Base-by-base conservation (phyloP, 176 grass and related monocot genomes). In the Eleusine indica region DNA sequence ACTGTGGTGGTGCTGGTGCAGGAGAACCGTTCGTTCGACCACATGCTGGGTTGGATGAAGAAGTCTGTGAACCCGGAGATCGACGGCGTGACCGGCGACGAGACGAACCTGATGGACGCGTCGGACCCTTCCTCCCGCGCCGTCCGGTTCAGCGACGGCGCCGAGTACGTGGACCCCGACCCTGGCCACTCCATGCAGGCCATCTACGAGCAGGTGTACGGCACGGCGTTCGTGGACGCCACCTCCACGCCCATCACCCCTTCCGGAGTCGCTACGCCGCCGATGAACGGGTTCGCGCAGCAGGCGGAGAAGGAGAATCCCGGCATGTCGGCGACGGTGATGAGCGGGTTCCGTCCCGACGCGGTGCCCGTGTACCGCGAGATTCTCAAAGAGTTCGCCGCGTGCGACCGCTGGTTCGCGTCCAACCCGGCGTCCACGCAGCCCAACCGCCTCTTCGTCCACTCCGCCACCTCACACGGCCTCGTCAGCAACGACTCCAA, bases 131-230 rank as follows among this genome's bases (percentile, higher is more conserved):
- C 60, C 9, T 90, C 89, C 16, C 39, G 47, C 9, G 22, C 56
- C 67, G 3, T 94, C 62, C n/a, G 74, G 22, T 97, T 97, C 84
- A 58, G 80, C 43, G 42, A 82, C 79, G 11, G 42, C 19, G 63
- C 94, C 21, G 74, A 88, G 80, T 97, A 97, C 82, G 94, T 97
- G 41, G 94, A 94, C 88, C 92, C 90, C 9, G 94, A 97, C 82
- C 94, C 89, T 8, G 94, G 94, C 41, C 94, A 97, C 85, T 97
- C 94, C 42, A 87, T 87, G 49, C 92, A 97, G 72, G 94, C 92
- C 71, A 97, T 94, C 77, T 97, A 97, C 67, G 90, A 97, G 80
- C 92, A 97, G 88, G 89, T 94, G 1, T 97, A 97, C 69, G 94
- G 94, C 9, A 29, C 67, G 1, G 76, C 90, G 18, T 97, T 94